Evolutionary conservation across 495 filamentous ascomycete species (phyloP).

Genomic region (Tuber indicum): DNA sequence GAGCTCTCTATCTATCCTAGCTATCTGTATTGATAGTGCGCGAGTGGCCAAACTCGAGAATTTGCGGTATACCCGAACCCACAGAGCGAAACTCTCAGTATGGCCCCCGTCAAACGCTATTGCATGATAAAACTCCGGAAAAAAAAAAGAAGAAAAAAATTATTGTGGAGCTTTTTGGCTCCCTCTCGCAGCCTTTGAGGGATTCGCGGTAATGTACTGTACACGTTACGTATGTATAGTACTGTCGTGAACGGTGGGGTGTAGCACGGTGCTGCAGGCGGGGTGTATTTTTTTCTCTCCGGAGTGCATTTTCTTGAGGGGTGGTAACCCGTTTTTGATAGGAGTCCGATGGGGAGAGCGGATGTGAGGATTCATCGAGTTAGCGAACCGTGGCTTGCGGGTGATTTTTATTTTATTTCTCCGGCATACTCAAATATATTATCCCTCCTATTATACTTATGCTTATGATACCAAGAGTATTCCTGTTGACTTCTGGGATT

Average conservation of each 20-base stretch:
- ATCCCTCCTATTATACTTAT: not conserved
- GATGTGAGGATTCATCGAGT: not conserved
- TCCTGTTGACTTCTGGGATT: not conserved
- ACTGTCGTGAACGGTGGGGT: not conserved
- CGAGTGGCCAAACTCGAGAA: too few species aligned
- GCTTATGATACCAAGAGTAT: not conserved
- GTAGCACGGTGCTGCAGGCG: not conserved
- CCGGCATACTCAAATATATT: not conserved
- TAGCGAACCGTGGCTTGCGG: not conserved
- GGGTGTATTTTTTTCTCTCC: not conserved
- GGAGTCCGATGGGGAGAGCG: not conserved
- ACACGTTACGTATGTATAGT: not conserved
- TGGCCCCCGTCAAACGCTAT: too few species aligned
- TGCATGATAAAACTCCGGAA: too few species aligned
- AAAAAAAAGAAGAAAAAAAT: too few species aligned
- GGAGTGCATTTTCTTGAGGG: not conserved
- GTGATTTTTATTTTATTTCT: not conserved
- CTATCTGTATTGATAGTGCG: too few species aligned
- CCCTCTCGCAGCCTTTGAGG: too few species aligned
- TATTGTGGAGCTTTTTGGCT: not conserved
- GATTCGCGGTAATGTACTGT: too few species aligned
- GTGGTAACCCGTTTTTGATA: not conserved
- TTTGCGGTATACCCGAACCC: too few species aligned
- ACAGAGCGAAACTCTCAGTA: too few species aligned
- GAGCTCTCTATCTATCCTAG: too few species aligned